Percentiles rank a stretch among this genome's conserved stretches.
Evolutionary conservation across 306 rosid species (phyloP).

Genomic region (Quercus robur): DNA sequence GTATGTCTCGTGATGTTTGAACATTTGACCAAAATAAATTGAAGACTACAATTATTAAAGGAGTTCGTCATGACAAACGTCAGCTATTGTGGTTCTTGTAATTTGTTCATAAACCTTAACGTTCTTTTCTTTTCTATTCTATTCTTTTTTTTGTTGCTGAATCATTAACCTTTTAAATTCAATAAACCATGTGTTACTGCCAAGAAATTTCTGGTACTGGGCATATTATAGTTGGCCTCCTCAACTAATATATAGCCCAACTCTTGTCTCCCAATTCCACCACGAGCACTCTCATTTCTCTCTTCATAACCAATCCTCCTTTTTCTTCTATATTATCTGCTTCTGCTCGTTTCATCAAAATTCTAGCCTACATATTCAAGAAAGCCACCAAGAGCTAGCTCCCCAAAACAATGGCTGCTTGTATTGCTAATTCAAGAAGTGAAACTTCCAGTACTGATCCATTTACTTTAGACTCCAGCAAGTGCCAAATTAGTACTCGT

Average conservation of each 20-base stretch:
- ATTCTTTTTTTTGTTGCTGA: background rate
- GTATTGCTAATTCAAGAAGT: conserved; percentile 19
- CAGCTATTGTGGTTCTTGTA: background rate
- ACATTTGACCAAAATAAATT: background rate
- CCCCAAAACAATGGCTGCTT: conserved; percentile 37
- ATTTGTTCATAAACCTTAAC: background rate
- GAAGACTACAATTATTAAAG: background rate
- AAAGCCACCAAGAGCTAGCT: background rate
- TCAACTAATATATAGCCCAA: background rate
- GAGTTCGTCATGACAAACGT: background rate
- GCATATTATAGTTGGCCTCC: background rate
- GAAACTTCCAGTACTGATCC: conserved; percentile 1
- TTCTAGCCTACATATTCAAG: background rate
- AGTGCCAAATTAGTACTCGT: background rate
- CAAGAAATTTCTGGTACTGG: background rate
- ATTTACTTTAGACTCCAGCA: background rate
- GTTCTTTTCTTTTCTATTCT: background rate
- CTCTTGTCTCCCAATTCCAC: background rate
- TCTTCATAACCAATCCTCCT: background rate
- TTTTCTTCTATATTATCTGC: too few species aligned
- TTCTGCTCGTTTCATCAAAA: background rate
- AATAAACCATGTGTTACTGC: background rate
- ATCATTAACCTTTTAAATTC: background rate
- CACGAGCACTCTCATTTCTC: background rate
- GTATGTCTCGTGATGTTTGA: background rate